Evolutionary conservation across 1,284 basidiomycete genomes (phyloP).

Genomic region (Phlebopus sp.): DNA sequence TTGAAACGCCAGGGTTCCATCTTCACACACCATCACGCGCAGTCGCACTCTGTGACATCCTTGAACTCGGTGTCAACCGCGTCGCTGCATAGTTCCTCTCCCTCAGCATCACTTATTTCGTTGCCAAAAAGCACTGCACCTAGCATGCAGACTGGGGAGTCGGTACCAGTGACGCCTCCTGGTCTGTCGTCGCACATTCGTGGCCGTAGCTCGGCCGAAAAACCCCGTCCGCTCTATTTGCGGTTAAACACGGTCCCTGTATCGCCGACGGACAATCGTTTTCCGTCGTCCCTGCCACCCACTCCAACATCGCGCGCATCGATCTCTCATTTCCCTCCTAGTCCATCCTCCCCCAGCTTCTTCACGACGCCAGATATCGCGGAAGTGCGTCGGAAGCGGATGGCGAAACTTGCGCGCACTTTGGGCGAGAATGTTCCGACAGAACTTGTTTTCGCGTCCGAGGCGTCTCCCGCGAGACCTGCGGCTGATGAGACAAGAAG

Average conservation of each 20-base stretch:
- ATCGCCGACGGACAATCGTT: slow-evolving; percentile 11
- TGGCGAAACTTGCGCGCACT: slow-evolving; percentile 43
- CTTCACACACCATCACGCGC: slow-evolving; percentile 23
- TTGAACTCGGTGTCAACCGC: slow-evolving; percentile 11
- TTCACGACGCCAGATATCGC: slow-evolving; percentile 16
- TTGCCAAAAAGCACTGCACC: slow-evolving; percentile 6
- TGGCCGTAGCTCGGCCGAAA: slow-evolving; percentile 9
- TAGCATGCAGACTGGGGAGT: slow-evolving; percentile 8
- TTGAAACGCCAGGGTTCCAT: slow-evolving; percentile 37
- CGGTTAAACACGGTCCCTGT: slow-evolving; percentile 19
- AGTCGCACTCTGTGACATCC: slow-evolving; percentile 20
- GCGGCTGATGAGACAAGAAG: not conserved
- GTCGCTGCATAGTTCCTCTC: slow-evolving; percentile 10
- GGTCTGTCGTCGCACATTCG: slow-evolving; percentile 21
- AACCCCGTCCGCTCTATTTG: slow-evolving; percentile 20
- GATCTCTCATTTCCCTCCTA: slow-evolving; percentile 14
- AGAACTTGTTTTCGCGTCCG: slow-evolving; percentile 34
- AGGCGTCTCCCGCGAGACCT: slow-evolving; percentile 8
- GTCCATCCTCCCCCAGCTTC: slow-evolving; percentile 18
- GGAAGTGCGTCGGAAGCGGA: slow-evolving; percentile 34
- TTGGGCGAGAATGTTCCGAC: slow-evolving; percentile 43
- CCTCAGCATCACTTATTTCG: slow-evolving; percentile 18
- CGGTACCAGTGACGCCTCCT: slow-evolving; percentile 12
- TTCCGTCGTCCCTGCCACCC: slow-evolving; percentile 5
- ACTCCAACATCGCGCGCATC: slow-evolving; percentile 16